Conservation (phyloP, 2,329 filamentous ascomycete species). For the Diaporthe nobilis region DNA sequence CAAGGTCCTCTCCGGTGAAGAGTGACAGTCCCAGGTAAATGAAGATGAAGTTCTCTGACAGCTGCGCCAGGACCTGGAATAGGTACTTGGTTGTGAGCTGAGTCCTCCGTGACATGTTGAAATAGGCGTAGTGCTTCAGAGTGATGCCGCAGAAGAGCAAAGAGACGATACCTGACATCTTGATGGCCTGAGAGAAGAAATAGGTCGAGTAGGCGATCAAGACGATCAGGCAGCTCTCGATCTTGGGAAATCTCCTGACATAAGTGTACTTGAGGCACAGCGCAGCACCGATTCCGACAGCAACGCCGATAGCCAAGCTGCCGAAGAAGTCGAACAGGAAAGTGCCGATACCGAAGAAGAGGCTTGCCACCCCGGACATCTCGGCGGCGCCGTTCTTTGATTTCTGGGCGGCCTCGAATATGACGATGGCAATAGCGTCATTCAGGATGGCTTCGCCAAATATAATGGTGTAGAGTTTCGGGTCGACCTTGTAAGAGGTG, state of each 20-base stretch:
- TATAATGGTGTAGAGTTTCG: conserved; percentile 98
- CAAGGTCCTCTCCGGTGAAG: conserved; percentile 89
- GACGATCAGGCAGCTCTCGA: conserved; percentile 94
- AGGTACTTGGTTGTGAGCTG: conserved; percentile 98
- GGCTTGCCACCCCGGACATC: conserved; percentile 81
- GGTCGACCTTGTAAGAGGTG: conserved; percentile 99
- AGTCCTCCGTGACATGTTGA: conserved; percentile 98
- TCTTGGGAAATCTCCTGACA: conserved; percentile 92
- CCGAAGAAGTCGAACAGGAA: conserved; percentile 98
- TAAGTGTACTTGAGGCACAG: conserved; percentile 95
- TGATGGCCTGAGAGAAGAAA: conserved; percentile 95
- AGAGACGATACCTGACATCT: conserved; percentile 97
- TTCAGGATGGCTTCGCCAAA: conserved; percentile 99
- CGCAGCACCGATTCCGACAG: conserved; percentile 89
- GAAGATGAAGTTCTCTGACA: conserved; percentile 99
- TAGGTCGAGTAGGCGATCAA: conserved; percentile 97
- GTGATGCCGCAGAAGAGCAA: conserved; percentile 98
- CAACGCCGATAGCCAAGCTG: conserved; percentile 88
- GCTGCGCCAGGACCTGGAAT: conserved; percentile 93
- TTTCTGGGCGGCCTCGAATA: conserved; percentile 97
- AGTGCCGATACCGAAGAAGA: conserved; percentile 92
- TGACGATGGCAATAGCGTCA: conserved; percentile 97
- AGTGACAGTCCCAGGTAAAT: conserved; percentile 96
- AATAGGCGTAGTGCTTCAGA: conserved; percentile 98
- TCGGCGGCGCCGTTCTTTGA: conserved; percentile 84